Percentiles rank a stretch among this genome's conserved stretches.
phyloP scores from a whole-genome alignment of 2,329 filamentous ascomycete genomes.

The Colletotrichum sp. region DNA sequence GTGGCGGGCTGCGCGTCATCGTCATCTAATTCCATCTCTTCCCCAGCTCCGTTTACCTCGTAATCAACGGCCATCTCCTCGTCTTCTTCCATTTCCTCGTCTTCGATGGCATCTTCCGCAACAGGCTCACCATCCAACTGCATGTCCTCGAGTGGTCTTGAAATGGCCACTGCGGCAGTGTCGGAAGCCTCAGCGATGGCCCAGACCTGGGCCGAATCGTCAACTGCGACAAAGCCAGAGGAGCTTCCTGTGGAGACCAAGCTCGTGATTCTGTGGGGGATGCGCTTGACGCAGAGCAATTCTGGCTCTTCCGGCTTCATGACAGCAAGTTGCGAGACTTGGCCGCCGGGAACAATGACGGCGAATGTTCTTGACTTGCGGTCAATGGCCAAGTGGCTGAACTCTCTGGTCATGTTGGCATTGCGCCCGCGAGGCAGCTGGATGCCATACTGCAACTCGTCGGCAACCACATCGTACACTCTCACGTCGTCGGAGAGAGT shows the following conservation, averaged over 20 bases:
- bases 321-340: constrained; percentile 64
- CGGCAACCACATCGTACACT: constrained; percentile 85
- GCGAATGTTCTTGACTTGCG: constrained; percentile 68
- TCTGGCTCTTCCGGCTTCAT: constrained; percentile 67
- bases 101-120: constrained; percentile 29
- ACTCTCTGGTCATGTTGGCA: constrained; percentile 36
- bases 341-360: constrained; percentile 55
- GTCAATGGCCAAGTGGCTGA: constrained; percentile 77
- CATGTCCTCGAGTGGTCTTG: constrained; percentile 60
- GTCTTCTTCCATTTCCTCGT: constrained; percentile 36
- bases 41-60: constrained; percentile 34
- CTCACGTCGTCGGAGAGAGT: constrained; percentile 74
- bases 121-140: constrained; percentile 38
- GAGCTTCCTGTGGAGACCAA: constrained; percentile 68
- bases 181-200: constrained; percentile 64
- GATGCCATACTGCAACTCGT: constrained; percentile 73
- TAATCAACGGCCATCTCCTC: constrained; percentile 47
- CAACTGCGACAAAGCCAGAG: constrained; percentile 77
- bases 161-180: constrained; percentile 54
- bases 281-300: constrained; percentile 62
- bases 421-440: constrained; percentile 51
- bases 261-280: constrained; percentile 66
- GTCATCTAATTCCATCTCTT: constrained; percentile 50
- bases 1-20: constrained; percentile 62
- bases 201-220: constrained; percentile 77